Conservation (phyloP, 768 basidiomycete genomes). For the Pleurotus pulmonarius region DNA sequence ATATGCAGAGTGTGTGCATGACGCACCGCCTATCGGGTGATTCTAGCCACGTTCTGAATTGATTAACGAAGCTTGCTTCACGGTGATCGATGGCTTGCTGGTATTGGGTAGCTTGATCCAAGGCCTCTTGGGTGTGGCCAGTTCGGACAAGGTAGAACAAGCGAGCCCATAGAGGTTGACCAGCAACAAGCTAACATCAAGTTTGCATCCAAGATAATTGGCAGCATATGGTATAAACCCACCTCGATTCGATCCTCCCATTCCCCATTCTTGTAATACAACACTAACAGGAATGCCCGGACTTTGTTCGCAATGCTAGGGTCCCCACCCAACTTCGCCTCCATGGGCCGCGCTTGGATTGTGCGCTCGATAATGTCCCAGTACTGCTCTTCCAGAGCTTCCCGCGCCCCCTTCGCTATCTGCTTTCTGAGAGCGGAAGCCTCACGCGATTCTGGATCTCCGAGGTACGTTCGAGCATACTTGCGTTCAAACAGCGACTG, state of each 20-base stretch:
- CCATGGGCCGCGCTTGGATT: constrained; percentile 74
- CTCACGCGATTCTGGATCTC: constrained; percentile 60
- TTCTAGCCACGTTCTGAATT: constrained; percentile 82
- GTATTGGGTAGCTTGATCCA: constrained; percentile 67
- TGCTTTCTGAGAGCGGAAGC: constrained; percentile 63
- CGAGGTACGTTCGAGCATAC: constrained; percentile 76
- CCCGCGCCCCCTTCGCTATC: constrained; percentile 73
- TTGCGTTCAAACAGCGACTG: constrained; percentile 79
- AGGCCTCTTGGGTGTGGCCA: constrained; percentile 77
- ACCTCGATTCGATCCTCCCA: constrained; percentile 93
- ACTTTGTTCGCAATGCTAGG: constrained; percentile 89
- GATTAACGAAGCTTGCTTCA: constrained; percentile 78
- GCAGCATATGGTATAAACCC: constrained; percentile 13
- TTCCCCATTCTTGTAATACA: constrained; percentile 74
- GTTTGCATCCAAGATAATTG: not conserved
- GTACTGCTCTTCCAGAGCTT: constrained; percentile 87
- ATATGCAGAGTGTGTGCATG: not conserved
- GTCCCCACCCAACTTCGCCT: constrained; percentile 87
- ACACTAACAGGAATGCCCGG: constrained; percentile 79
- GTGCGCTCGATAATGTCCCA: constrained; percentile 81
- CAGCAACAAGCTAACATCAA: constrained; percentile 64
- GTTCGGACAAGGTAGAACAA: constrained; percentile 90
- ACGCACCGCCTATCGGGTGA: constrained; percentile 73
- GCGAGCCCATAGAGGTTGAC: constrained; percentile 90
- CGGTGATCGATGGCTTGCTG: constrained; percentile 71